Percentiles rank a stretch among this genome's conserved stretches.
phyloP scores from a whole-genome alignment of 2,329 filamentous ascomycete species.

The Pyricularia grisea region DNA sequence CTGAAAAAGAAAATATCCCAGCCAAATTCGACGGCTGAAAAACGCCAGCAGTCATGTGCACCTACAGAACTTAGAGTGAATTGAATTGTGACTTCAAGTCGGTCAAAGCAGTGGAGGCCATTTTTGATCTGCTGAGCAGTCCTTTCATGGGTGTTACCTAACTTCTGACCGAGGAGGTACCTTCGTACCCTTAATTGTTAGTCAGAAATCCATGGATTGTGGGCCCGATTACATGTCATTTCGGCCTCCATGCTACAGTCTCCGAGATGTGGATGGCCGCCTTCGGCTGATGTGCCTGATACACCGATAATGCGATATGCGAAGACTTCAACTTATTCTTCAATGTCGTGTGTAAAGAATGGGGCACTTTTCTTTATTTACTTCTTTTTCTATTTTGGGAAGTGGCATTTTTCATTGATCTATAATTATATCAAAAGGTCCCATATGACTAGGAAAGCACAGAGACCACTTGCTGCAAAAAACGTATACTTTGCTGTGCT shows the following conservation, averaged over 20 bases:
- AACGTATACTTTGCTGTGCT: constrained; percentile 72
- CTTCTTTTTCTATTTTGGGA: too few species aligned
- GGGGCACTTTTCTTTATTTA: neutral
- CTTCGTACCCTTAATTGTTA: too few species aligned
- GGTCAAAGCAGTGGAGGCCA: neutral
- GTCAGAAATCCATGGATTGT: neutral
- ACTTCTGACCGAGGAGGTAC: too few species aligned
- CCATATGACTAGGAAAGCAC: constrained; percentile 66
- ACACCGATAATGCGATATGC: neutral
- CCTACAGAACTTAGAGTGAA: neutral
- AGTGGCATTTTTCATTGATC: too few species aligned
- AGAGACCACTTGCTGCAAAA: constrained; percentile 68
- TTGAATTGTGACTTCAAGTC: neutral
- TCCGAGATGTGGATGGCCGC: neutral
- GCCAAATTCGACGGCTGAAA: neutral
- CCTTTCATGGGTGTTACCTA: neutral
- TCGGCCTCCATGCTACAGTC: neutral
- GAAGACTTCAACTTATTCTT: neutral
- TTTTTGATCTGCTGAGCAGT: neutral
- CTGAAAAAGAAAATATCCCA: neutral
- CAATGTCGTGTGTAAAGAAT: neutral
- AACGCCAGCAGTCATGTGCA: neutral
- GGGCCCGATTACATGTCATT: neutral
- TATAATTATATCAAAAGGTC: constrained; percentile 55
- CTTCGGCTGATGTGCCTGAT: neutral